Evolutionary conservation across 495 filamentous ascomycete species (phyloP), one percentile per base, ranked within the genome.

Genomic region (Neurospora sublineolata): DNA sequence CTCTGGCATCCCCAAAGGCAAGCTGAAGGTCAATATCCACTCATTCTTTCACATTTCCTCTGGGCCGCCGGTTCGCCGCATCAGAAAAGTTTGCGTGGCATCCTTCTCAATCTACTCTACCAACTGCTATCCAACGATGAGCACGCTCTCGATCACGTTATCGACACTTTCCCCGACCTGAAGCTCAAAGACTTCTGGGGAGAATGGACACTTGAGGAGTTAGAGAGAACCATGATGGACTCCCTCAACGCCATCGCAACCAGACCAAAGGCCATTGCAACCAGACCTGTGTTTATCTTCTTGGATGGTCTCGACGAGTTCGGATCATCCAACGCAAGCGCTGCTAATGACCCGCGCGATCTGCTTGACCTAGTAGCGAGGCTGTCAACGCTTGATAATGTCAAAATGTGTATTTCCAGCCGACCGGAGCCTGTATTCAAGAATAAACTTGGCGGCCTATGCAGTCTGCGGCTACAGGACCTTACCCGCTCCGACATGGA

Each of bases 401-500:
- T 76, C 40, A 74, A 75, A 40, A 1, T 74, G 0, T 75, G 73
- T 40, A 27, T 73, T 4, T 77, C 73, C 27, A 76, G 74, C 40
- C 75, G 75, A 5, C 72, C 70, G 7, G 73, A 76, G 38, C 67
- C 60, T 9, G 16, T 68, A 0, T 73, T 79, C 67, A 67, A 46
- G 18, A 36, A 23, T 0, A n/a, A 72, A 4, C 46, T 74, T 1
- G 58, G 44, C 41, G 70, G 16, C 42, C 16, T 42, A 10, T 70
- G 71, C 4, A 36, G 37, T 3, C 70, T 83, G 4, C 44, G 60
- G 23, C 70, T 83, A 3, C 75, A 84, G 64, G 76, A 81, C 20
- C 68, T 80, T 10, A 83, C 79, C 1, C 37, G 70, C 1, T n/a
- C 44, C 1, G 82, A 83, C 67, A 82, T 83, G 37, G 33, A 71